A percentile compares a stretch with the other conserved stretches of the same genome.
These are phyloP conservation scores for Amoebophrya sp. DNA, from an alignment of 169 alveolate species.

Conservation along the genomic window DNA sequence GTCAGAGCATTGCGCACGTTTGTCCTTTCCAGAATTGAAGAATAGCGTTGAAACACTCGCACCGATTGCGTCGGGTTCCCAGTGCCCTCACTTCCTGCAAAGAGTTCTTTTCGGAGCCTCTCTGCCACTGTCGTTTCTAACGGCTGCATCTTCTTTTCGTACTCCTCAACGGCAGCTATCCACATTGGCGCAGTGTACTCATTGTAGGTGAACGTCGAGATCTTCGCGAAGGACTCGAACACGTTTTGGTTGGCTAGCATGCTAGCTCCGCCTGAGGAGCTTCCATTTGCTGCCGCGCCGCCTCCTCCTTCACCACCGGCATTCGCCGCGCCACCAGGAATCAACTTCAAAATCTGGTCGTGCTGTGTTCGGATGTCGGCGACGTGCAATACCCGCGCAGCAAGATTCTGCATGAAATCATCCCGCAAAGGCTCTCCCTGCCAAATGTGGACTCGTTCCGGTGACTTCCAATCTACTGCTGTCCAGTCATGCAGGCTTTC, in stretches of 20 bases:
- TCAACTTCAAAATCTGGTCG: conserved; percentile 60
- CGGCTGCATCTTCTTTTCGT: conserved; percentile 44
- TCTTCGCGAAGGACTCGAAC: background rate
- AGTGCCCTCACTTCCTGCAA: background rate
- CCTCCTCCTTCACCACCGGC: background rate
- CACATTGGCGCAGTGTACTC: conserved; percentile 45
- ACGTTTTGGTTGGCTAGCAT: too few species aligned
- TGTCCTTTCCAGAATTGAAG: conserved; percentile 52
- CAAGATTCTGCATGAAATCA: background rate
- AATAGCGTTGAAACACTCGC: conserved; percentile 55
- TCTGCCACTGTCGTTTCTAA: conserved; percentile 41
- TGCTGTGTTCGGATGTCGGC: conserved; percentile 59
- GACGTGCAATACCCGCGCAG: conserved; percentile 31
- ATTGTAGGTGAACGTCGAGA: conserved; percentile 40
- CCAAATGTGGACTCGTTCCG: background rate
- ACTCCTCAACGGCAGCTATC: conserved; percentile 42
- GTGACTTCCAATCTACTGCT: conserved; percentile 52
- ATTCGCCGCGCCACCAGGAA: conserved; percentile 37
- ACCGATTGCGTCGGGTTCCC: conserved; percentile 47
- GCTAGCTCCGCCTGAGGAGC: too few species aligned
- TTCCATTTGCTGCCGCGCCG: background rate
- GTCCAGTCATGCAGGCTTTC: conserved; percentile 54
- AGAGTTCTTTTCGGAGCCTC: conserved; percentile 21
- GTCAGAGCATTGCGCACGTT: conserved; percentile 57
- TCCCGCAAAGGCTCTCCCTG: background rate